A percentile compares a stretch with the other conserved stretches of the same genome.
phyloP scores from a whole-genome alignment of 331 rosid species.

The Rhamnella rubrinervis region DNA sequence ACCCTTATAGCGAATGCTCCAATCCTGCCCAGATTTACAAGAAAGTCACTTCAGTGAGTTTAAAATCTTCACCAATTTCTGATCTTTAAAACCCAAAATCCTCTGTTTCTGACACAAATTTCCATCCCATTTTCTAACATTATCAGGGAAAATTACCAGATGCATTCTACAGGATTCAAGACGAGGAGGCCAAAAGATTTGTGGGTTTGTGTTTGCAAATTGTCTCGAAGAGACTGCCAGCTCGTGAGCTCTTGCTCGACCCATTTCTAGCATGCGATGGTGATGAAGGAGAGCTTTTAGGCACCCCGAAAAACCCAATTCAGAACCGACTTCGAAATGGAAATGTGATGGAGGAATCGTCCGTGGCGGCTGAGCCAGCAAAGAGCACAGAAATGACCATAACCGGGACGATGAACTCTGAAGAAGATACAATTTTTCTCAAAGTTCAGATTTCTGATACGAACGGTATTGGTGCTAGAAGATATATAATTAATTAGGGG shows the following conservation, averaged over 20 bases:
- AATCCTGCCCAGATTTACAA: conserved; percentile 96
- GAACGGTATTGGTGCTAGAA: conserved; percentile 37
- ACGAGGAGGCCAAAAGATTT: conserved; percentile 61
- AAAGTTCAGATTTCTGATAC: conserved; percentile 58
- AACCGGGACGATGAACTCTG: conserved; percentile 64
- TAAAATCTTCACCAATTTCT: not conserved
- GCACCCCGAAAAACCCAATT: conserved; percentile 19
- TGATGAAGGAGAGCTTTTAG: conserved; percentile 19
- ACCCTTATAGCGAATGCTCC: conserved; percentile 81
- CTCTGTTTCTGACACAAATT: not conserved
- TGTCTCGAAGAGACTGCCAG: conserved; percentile 64
- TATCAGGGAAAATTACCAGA: conserved; percentile 80
- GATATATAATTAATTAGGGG: too few species aligned
- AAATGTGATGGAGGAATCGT: conserved; percentile 9
- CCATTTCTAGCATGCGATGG: conserved; percentile 61
- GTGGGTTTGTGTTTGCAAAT: conserved; percentile 68
- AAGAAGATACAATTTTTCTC: conserved; percentile 62
- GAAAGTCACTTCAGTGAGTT: conserved; percentile 79
- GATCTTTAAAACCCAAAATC: not conserved
- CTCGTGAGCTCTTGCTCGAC: conserved; percentile 67
- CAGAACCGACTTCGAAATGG: conserved; percentile 3
- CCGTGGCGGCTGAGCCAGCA: conserved; percentile 22
- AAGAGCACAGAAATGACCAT: conserved; percentile 61
- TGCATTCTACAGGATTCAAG: conserved; percentile 60
- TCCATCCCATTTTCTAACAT: not conserved